Conservation (phyloP, 116 monocot genomes). For the Papilionanthe hybrid region DNA sequence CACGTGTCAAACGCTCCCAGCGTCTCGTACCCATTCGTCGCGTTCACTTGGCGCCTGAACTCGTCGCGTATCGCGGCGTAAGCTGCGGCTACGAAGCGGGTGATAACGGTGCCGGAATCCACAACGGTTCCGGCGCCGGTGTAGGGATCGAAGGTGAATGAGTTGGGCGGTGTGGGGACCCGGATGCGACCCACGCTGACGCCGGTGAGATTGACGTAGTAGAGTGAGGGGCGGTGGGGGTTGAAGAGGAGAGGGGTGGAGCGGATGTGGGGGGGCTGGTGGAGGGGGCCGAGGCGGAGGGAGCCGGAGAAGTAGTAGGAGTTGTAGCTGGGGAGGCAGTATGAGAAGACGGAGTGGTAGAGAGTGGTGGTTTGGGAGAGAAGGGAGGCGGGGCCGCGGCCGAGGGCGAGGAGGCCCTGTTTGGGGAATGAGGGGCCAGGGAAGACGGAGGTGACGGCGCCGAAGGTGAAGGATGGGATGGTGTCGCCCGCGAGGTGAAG, state of each 20-base stretch:
- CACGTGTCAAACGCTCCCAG: slow-evolving; percentile 85
- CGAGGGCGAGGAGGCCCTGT: slow-evolving; percentile 71
- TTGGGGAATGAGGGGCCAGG: slow-evolving; percentile 54
- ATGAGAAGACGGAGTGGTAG: slow-evolving; percentile 84
- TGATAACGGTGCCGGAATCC: slow-evolving; percentile 88
- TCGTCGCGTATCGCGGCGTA: slow-evolving; percentile 68
- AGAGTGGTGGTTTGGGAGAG: slow-evolving; percentile 44
- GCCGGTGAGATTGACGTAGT: slow-evolving; percentile 69
- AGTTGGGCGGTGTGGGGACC: slow-evolving; percentile 15
- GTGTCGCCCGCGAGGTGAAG: slow-evolving; percentile 28
- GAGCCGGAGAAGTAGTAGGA: slow-evolving; percentile 98
- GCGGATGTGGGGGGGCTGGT: slow-evolving; percentile 49
- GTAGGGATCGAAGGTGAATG: slow-evolving; percentile 36
- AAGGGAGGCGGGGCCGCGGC: slow-evolving; percentile 53
- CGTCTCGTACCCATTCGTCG: slow-evolving; percentile 44
- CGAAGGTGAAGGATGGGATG: slow-evolving; percentile 49
- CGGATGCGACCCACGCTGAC: slow-evolving; percentile 35
- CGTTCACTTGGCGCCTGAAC: slow-evolving; percentile 69
- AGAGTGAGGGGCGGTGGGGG: slow-evolving; percentile 81
- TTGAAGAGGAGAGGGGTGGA: slow-evolving; percentile 74
- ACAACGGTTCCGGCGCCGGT: slow-evolving; percentile 60
- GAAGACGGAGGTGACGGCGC: slow-evolving; percentile 44
- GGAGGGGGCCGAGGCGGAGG: slow-evolving; percentile 58
- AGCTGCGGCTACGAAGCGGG: slow-evolving; percentile 57
- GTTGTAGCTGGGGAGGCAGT: slow-evolving; percentile 86